Base-by-base conservation (phyloP, 2,329 filamentous ascomycete genomes). In the Tolypocladium guangdongense region DNA sequence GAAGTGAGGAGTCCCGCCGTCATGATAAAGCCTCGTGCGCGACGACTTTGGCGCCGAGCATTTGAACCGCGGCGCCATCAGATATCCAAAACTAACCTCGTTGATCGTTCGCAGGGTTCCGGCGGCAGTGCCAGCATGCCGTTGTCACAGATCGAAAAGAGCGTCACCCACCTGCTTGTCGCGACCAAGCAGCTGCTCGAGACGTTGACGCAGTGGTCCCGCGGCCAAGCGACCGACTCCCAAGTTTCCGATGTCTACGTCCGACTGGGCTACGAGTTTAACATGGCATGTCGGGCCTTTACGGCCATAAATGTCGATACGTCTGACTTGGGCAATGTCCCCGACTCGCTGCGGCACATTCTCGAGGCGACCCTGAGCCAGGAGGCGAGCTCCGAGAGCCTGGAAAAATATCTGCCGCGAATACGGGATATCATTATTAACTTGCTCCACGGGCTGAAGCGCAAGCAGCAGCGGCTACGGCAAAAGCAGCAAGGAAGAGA, bases 371-470 rank as follows among this genome's bases (percentile, higher is more conserved):
- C 93, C 1, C 78, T 99, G 37, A 97, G 92, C 69, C 93, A 99
- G 66, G 91, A 97, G 71, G 93, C 93, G 6, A 96, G 89, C 61
- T 85, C 91, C 50, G 86, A 95, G 66, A 96, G 91, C 68, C 78
- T 99, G 56, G 93, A 99, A 68, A 88, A 87, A 67, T 99, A 95
- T 68, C 76, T 99, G 35, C 93, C 93, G 1, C 83, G 88, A 55
- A 99, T 99, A 68, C 85, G 93, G 62, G 93, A 99, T 69, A 99
- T 99, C 64, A 99, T 99, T 66, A 97, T 99, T 70, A 96, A 95
- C 66, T 77, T 99, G 33, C 80, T 99, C 10, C 93, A 99, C 67
- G 93, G 93, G 2, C 73, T 99, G 58, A 99, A 99, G 75, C 86
- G 92, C 70, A 99, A 99, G 69, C 93, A 99, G 67, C 91, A 95